A percentile compares a stretch with the other conserved stretches of the same genome.
These are phyloP conservation scores for Venturia aucupariae DNA, from an alignment of 2,329 filamentous ascomycete species.

Conservation along the genomic window DNA sequence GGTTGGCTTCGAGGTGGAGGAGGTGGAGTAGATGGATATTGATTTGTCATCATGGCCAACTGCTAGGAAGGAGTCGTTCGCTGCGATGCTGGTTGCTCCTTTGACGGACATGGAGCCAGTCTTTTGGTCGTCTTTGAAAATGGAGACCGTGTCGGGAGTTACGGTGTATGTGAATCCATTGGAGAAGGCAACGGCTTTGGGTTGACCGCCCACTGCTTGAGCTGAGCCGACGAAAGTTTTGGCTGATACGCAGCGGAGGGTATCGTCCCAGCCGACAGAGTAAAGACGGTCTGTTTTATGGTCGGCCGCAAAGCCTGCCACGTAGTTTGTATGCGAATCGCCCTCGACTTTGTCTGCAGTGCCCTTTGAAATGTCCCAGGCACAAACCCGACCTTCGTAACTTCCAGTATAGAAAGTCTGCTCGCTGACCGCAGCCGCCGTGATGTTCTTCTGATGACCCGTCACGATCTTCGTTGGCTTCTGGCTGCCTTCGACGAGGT, in stretches of 20 bases:
- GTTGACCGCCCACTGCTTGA: conserved; percentile 65
- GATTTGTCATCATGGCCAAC: conserved; percentile 67
- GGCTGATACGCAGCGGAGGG: conserved; percentile 67
- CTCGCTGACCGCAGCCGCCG: conserved; percentile 55
- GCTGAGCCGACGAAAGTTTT: conserved; percentile 65
- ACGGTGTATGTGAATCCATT: conserved; percentile 39
- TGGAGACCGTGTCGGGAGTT: conserved; percentile 47
- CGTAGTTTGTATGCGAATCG: conserved; percentile 74
- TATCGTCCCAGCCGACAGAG: conserved; percentile 92
- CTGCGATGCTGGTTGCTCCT: conserved; percentile 65
- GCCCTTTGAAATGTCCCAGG: conserved; percentile 70
- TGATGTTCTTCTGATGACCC: conserved; percentile 88
- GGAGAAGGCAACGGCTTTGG: conserved; percentile 59
- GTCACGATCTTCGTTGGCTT: conserved; percentile 65
- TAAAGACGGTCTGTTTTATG: conserved; percentile 49
- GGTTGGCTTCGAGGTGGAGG: conserved; percentile 43
- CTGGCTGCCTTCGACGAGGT: conserved; percentile 63
- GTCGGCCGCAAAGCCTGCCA: conserved; percentile 60
- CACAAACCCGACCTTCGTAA: conserved; percentile 78
- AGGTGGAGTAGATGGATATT: conserved; percentile 63
- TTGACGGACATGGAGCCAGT: conserved; percentile 49
- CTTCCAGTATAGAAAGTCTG: conserved; percentile 79
- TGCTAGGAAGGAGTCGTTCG: conserved; percentile 57
- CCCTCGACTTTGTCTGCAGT: conserved; percentile 65
- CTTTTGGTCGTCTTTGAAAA: conserved; percentile 46